Evolutionary conservation across 2,329 filamentous ascomycete genomes (phyloP).

Genomic region (Cladosporium oxysporum): DNA sequence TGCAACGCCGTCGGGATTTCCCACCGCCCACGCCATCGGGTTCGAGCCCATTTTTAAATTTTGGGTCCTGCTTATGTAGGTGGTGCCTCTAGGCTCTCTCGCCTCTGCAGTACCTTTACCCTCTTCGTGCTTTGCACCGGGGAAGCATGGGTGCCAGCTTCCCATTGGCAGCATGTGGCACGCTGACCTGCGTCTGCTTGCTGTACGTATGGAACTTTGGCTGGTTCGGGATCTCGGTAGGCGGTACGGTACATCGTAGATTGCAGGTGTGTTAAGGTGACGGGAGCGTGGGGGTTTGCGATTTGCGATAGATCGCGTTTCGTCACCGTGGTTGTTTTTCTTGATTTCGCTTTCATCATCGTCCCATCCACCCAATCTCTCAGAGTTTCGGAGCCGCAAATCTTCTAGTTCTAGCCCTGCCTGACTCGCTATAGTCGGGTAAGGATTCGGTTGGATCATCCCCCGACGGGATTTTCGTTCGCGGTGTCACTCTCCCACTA

Average conservation of each 20-base stretch:
- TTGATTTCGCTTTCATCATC: neutral
- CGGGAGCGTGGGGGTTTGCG: neutral
- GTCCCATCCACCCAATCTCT: no score
- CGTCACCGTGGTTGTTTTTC: neutral
- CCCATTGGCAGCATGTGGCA: conserved; percentile 3
- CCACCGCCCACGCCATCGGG: conserved; percentile 15
- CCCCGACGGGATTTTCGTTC: neutral
- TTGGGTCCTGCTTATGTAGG: neutral
- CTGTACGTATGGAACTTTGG: neutral
- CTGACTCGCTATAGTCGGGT: neutral
- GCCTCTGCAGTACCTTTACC: neutral
- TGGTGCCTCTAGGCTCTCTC: no score
- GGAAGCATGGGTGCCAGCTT: neutral
- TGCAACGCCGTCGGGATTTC: neutral
- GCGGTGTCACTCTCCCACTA: neutral
- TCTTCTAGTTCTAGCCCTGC: neutral
- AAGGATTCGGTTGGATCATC: neutral
- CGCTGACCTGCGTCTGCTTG: neutral
- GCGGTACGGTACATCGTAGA: neutral
- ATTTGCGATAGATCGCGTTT: neutral
- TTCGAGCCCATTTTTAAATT: neutral
- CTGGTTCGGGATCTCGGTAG: neutral
- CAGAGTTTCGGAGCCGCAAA: neutral
- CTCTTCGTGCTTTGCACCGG: conserved; percentile 11
- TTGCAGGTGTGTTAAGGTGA: neutral